A percentile compares a stretch with the other conserved stretches of the same genome.
Conservation (phyloP, 176 grass and related monocot genomes). For the Panicum miliaceum region DNA sequence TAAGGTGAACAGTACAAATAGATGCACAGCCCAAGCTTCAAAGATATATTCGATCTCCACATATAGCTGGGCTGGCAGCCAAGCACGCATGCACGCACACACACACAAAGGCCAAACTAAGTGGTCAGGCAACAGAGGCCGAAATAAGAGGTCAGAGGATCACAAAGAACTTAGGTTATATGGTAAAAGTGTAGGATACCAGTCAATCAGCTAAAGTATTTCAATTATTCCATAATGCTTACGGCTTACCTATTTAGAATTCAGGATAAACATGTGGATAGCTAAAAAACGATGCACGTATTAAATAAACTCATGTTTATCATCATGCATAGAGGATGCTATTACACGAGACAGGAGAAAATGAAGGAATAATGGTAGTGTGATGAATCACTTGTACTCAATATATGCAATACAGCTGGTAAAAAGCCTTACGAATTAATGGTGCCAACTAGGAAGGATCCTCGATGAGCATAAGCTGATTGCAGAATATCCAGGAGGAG, state of each 20-base stretch:
- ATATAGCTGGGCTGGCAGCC: not conserved
- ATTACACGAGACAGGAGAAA: not conserved
- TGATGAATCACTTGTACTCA: conserved; percentile 34
- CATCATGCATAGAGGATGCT: conserved; percentile 4
- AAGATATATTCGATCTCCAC: not conserved
- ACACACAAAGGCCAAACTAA: not conserved
- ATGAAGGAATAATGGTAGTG: not conserved
- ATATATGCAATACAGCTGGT: conserved; percentile 31
- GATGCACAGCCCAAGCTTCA: not conserved
- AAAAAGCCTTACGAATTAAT: conserved; percentile 82
- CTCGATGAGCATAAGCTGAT: conserved; percentile 64
- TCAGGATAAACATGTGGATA: conserved; percentile 36
- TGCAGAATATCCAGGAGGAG: conserved; percentile 81
- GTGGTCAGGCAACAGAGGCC: conserved; percentile 18
- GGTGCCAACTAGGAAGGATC: conserved; percentile 73
- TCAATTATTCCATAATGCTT: conserved; percentile 8
- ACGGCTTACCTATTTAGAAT: conserved; percentile 29
- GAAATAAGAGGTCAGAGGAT: conserved; percentile 14
- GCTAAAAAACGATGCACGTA: not conserved
- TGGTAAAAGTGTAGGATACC: conserved; percentile 24
- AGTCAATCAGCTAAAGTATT: conserved; percentile 1
- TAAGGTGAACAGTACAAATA: conserved; percentile 14
- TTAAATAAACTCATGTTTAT: conserved; percentile 28
- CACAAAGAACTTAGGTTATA: conserved; percentile 26
- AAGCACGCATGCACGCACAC: not conserved